These are phyloP conservation scores for Ganoderma leucocontextum DNA, from an alignment of 1,284 basidiomycete species.

Conservation along the genomic window DNA sequence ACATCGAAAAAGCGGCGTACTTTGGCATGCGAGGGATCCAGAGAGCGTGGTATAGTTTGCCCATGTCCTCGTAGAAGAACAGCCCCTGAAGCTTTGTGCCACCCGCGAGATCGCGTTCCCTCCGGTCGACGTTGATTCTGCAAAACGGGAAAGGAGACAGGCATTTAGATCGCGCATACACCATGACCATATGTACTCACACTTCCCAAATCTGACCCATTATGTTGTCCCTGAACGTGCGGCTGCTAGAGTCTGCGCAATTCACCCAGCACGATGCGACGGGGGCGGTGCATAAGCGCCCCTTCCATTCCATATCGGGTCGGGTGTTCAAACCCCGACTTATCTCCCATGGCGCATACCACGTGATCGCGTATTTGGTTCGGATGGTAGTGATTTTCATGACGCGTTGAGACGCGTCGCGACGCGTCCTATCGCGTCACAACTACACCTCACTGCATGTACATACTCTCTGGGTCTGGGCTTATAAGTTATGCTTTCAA, in stretches of 20 bases:
- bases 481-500: neutral
- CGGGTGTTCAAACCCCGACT: neutral
- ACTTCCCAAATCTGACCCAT: neutral
- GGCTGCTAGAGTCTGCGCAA: neutral
- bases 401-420: too few species aligned
- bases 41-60: neutral
- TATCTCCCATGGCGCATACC: neutral
- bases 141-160: neutral
- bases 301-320: neutral
- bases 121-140: neutral
- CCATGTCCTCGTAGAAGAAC: neutral
- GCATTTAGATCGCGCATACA: neutral
- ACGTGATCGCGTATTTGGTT: neutral
- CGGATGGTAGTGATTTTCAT: too few species aligned
- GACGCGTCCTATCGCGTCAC: too few species aligned
- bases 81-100: neutral
- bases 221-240: neutral
- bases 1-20: neutral
- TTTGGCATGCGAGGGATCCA: neutral
- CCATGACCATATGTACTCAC: neutral
- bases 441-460: too few species aligned
- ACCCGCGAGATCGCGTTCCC: neutral
- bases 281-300: neutral
- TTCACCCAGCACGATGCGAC: constrained; percentile 4
- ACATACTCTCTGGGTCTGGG: too few species aligned